These are phyloP conservation scores for Colletotrichum brevisporum DNA, from an alignment of 2,329 filamentous ascomycete genomes.

Conservation along the genomic window DNA sequence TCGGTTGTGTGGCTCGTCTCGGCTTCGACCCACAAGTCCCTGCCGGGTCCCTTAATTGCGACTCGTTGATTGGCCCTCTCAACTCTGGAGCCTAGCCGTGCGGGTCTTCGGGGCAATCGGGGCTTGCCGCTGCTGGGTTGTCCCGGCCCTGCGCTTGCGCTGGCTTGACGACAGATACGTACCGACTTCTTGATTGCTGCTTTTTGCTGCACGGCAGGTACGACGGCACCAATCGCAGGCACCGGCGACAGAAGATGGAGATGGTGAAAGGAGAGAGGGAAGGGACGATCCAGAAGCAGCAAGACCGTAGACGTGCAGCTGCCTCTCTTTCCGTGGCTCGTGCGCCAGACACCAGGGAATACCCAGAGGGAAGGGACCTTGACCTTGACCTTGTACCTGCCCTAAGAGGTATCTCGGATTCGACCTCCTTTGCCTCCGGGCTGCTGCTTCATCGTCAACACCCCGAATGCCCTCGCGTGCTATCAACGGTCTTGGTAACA, in stretches of 20 bases:
- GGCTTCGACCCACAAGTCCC: not conserved
- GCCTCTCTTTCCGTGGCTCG: not conserved
- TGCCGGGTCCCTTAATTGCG: not conserved
- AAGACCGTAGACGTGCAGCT: not conserved
- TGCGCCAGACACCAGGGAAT: not conserved
- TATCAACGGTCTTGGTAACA: not conserved
- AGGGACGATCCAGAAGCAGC: too few relatives aligned
- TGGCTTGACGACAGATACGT: conserved; percentile 2
- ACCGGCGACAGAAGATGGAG: too few relatives aligned
- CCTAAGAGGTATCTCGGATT: not conserved
- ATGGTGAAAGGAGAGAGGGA: too few relatives aligned
- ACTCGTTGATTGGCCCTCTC: not conserved
- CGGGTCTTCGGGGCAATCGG: conserved; percentile 11
- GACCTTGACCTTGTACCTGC: not conserved
- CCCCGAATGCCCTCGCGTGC: conserved; percentile 11
- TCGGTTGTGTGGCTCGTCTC: conserved; percentile 26
- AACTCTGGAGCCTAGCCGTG: conserved; percentile 37
- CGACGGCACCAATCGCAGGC: too few relatives aligned
- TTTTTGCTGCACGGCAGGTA: not conserved
- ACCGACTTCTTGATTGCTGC: not conserved
- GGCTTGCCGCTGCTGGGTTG: not conserved
- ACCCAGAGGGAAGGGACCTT: not conserved
- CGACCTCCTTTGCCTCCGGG: conserved; percentile 1
- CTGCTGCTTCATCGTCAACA: conserved; percentile 7
- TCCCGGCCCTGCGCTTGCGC: not conserved